Base-by-base conservation (phyloP, 768 basidiomycete genomes). In the Phylloporus scabripes region DNA sequence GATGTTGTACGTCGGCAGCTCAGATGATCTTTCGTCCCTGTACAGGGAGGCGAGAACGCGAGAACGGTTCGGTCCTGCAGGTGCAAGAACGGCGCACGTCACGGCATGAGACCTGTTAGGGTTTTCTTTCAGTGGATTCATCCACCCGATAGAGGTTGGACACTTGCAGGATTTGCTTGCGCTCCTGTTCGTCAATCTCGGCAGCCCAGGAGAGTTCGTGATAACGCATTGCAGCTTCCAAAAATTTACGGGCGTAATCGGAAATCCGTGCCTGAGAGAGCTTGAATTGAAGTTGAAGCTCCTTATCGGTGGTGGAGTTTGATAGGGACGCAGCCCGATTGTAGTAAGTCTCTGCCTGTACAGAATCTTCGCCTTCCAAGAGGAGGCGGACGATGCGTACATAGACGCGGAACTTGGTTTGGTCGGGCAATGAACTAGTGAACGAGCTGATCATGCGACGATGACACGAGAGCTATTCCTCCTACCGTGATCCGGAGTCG, bases 331-430 rank as follows among this genome's bases (percentile, higher is more conserved):
- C 90, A 17, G 96, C 96, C 48, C 96, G 88, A 62, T 94, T 95
- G 68, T 95, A 95, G 70, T 93, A 98, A 2, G 92, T 90, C 65
- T 98, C 95, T n/a, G 96, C 96, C 67, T 93, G 90, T 2, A 94
- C 87, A 4, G 90, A 92, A 62, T 99, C 95, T 64, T 95, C 93
- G 48, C 96, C 93, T 72, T 99, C 95, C 29, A 99, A 77, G 17
- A 96, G 77, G 5, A 98, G 77, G 15, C 96, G 85, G 45, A 98
- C 90, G 55, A 98, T 95, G 50, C 94, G 87, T 51, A 98, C 83
- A 64, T 97, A 96, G 32, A 95, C 78, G 23, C 80, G 79, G 32
- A 99, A 79, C 66, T 92, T 96, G 45, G 95, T 92, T 51, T 82
- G 79, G 66, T 96, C 92, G 5, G 81, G 71, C 26, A 85, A 74